These are phyloP conservation scores for Aspergillus aculeatus DNA, from an alignment of 2,329 filamentous ascomycete species.

Conservation along the genomic window DNA sequence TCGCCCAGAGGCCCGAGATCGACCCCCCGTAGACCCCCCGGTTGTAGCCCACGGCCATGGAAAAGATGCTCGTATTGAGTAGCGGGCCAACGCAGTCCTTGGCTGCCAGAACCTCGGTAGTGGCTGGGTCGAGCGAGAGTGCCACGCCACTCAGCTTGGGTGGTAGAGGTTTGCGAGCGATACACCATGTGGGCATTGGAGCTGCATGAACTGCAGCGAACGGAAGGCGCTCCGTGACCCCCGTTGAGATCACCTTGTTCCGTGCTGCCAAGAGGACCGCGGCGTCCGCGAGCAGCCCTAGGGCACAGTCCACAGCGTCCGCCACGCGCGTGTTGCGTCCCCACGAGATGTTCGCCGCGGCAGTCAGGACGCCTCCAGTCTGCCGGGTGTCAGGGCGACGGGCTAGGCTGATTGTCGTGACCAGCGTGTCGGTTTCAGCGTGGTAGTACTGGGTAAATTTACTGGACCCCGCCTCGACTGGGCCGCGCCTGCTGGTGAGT, in stretches of 20 bases:
- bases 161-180: neutral
- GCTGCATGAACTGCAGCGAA: neutral
- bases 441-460: neutral
- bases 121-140: neutral
- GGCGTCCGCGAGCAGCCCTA: neutral
- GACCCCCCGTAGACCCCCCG: neutral
- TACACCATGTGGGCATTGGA: neutral
- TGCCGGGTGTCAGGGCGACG: neutral
- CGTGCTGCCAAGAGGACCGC: neutral
- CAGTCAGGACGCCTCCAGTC: neutral
- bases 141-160: conserved; percentile 1
- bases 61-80: neutral
- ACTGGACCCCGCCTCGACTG: neutral
- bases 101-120: neutral
- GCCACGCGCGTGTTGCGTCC: conserved; percentile 1
- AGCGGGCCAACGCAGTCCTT: neutral
- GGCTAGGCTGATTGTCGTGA: neutral
- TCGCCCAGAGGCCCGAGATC: neutral
- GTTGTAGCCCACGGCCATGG: neutral
- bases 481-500: no score
- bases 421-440: neutral
- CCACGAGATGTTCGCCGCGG: neutral
- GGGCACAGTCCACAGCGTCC: conserved; percentile 3
- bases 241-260: neutral
- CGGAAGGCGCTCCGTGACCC: neutral